A percentile compares a stretch with the other conserved stretches of the same genome.
These are phyloP conservation scores for Straminergon stramineum DNA, from an alignment of 225 moss, liverwort and hornwort genomes.

Conservation along the genomic window DNA sequence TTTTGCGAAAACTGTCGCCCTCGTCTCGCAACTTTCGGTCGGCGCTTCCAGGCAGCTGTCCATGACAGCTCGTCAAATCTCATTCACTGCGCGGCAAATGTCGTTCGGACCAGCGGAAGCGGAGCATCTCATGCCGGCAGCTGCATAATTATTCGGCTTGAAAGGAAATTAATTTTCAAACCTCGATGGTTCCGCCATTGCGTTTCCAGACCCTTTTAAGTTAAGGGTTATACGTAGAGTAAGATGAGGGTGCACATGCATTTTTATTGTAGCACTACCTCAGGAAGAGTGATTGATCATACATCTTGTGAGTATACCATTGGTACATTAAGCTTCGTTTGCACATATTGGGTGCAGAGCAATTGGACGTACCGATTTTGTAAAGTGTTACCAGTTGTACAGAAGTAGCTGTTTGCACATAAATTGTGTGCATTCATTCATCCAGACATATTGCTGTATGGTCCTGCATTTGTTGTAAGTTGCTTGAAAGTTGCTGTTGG, in stretches of 20 bases:
- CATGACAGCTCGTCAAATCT: background rate
- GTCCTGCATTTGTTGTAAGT: accelerated
- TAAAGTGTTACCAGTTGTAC: background rate
- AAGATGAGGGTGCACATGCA: background rate
- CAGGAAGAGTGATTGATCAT: background rate
- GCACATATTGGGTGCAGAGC: background rate
- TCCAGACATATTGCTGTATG: background rate
- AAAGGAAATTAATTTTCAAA: background rate
- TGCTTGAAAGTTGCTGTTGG: background rate
- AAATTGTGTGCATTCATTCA: background rate
- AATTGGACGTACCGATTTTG: background rate
- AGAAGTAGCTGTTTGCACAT: background rate
- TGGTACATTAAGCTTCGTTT: background rate
- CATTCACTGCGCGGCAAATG: background rate
- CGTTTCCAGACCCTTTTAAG: background rate
- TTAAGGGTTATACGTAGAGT: background rate
- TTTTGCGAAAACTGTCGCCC: constrained; percentile 18
- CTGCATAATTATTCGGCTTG: background rate
- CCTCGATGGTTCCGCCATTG: background rate
- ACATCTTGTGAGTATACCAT: background rate
- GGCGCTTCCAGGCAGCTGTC: constrained; percentile 8
- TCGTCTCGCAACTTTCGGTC: constrained; percentile 31
- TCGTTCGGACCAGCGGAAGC: background rate
- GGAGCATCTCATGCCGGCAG: background rate
- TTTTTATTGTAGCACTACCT: background rate